These are phyloP conservation scores for Vitis riparia DNA, from an alignment of 164 flowering plant species.

Conservation along the genomic window DNA sequence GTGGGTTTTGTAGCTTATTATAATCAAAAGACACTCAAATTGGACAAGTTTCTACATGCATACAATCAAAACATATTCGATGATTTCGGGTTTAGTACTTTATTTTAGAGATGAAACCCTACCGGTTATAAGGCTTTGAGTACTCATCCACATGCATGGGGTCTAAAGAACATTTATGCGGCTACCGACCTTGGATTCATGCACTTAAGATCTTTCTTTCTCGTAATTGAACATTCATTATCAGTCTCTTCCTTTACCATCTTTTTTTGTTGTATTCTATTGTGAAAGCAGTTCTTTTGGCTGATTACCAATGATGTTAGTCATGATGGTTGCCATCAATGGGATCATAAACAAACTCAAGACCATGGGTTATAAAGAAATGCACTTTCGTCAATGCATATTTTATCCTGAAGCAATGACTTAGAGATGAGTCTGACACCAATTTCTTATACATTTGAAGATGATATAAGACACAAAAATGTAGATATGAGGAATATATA, in stretches of 20 bases:
- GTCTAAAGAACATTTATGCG: too few species aligned
- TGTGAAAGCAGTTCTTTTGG: constrained; percentile 12
- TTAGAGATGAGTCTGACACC: background rate
- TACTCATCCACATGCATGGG: too few species aligned
- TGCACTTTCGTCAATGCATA: constrained; percentile 3
- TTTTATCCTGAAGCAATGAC: constrained; percentile 4
- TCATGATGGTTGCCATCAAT: constrained; percentile 18
- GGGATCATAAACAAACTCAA: constrained; percentile 5
- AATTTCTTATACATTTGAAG: background rate
- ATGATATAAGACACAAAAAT: background rate
- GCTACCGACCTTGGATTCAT: too few species aligned
- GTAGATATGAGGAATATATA: constrained; percentile 1
- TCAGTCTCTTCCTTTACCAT: background rate
- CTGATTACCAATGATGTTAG: constrained; percentile 27
- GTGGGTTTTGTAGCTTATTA: background rate
- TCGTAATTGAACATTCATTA: too few species aligned
- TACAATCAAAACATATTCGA: too few species aligned
- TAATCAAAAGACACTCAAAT: background rate
- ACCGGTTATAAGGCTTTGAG: too few species aligned
- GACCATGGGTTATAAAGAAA: constrained; percentile 11
- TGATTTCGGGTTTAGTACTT: too few species aligned
- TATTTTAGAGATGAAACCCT: too few species aligned
- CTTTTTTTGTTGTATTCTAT: background rate
- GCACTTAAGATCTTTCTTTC: too few species aligned
- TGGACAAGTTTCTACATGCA: too few species aligned